A percentile compares a stretch with the other conserved stretches of the same genome.
Conservation (phyloP, 2,329 filamentous ascomycete genomes). For the Aureobasidium sp. region DNA sequence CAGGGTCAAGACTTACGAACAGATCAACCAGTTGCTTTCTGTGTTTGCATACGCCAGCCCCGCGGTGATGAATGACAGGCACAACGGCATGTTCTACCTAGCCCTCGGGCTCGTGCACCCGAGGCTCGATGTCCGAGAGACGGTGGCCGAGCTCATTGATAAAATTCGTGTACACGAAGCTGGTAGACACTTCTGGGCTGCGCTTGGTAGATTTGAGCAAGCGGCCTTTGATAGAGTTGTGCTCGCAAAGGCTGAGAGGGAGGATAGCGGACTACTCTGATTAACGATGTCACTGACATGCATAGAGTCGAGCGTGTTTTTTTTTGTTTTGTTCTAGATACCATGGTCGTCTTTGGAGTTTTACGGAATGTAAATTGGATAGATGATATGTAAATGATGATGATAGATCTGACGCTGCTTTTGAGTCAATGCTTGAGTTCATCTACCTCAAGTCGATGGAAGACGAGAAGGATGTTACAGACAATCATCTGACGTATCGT, state of each 20-base stretch:
- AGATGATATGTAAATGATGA: background rate
- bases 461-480: too few species aligned
- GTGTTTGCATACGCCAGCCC: conserved; percentile 39
- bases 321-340: background rate
- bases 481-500: too few species aligned
- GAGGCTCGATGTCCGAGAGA: conserved; percentile 67
- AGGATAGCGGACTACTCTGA: conserved; percentile 7
- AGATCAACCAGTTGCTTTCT: conserved; percentile 56
- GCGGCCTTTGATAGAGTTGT: conserved; percentile 75
- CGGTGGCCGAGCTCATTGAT: conserved; percentile 72
- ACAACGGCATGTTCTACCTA: conserved; percentile 79
- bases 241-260: conserved; percentile 46
- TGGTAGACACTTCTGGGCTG: conserved; percentile 86
- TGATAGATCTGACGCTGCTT: background rate
- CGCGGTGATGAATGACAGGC: background rate
- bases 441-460: too few species aligned
- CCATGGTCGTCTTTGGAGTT: background rate
- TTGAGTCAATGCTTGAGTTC: too few species aligned
- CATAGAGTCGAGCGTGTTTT: background rate
- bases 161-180: conserved; percentile 80
- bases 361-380: background rate
- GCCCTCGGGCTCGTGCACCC: conserved; percentile 89
- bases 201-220: conserved; percentile 80
- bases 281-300: background rate
- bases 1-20: conserved; percentile 59